These are phyloP conservation scores for Theobroma cacao DNA, from an alignment of 345 rosid genomes.

Conservation along the genomic window DNA sequence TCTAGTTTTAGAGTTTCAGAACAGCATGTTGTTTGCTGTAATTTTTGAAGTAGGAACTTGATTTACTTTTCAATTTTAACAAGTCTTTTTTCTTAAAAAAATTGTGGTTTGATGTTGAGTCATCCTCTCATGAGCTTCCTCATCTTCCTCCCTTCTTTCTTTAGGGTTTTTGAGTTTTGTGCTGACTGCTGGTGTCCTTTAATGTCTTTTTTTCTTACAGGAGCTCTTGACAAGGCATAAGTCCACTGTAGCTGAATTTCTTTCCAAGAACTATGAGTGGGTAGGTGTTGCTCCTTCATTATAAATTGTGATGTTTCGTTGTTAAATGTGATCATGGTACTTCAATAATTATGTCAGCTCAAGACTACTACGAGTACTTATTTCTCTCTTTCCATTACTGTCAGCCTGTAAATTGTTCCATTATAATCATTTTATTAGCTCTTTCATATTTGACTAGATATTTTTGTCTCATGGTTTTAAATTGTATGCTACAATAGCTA, in stretches of 20 bases:
- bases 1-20: neutral
- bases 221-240: slow-evolving; percentile 97
- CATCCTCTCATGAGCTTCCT: neutral
- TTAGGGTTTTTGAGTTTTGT: slow-evolving; percentile 1
- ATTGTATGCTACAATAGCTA: neutral
- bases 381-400: neutral
- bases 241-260: slow-evolving; percentile 97
- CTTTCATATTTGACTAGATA: neutral
- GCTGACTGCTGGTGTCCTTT: slow-evolving; percentile 17
- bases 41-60: neutral
- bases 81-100: neutral
- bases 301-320: neutral
- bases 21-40: neutral
- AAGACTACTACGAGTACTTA: neutral
- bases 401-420: neutral
- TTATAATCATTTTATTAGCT: neutral
- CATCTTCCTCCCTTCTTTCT: neutral
- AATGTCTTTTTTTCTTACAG: slow-evolving; percentile 38
- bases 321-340: neutral
- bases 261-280: slow-evolving; percentile 92
- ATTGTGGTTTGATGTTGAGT: neutral
- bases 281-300: slow-evolving; percentile 30
- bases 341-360: neutral
- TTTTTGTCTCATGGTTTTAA: neutral
- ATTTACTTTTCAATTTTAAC: neutral